Conservation (phyloP, 2,329 filamentous ascomycete genomes). For the Exserohilum turcica region DNA sequence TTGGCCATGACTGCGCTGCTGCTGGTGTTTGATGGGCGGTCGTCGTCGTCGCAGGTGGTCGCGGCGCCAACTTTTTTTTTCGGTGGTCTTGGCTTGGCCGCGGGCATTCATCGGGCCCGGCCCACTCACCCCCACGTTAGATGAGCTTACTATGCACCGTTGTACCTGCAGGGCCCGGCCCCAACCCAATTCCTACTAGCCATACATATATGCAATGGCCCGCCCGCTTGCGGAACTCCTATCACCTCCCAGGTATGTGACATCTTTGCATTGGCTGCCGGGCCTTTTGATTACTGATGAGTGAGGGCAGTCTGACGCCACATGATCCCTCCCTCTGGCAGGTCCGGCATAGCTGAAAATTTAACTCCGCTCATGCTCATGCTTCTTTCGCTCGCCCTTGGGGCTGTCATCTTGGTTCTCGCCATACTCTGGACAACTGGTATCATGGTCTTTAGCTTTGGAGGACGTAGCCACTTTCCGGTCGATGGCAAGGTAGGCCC, state of each 20-base stretch:
- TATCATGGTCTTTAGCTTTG: constrained; percentile 70
- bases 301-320: constrained; percentile 2
- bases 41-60: constrained; percentile 6
- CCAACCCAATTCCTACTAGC: too few relatives aligned
- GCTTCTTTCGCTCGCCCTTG: constrained; percentile 43
- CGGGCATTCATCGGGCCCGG: constrained; percentile 20
- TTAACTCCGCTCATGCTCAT: constrained; percentile 37
- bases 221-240: too few relatives aligned
- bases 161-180: too few relatives aligned
- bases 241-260: too few relatives aligned
- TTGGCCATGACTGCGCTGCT: constrained; percentile 53
- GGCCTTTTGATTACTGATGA: neutral
- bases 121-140: neutral
- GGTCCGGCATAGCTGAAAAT: neutral
- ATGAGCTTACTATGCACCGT: too few relatives aligned
- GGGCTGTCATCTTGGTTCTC: constrained; percentile 43
- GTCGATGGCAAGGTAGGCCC: constrained; percentile 77
- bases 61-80: constrained; percentile 30
- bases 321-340: neutral
- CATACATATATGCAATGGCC: too few relatives aligned
- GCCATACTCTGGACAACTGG: constrained; percentile 47
- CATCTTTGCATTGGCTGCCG: neutral
- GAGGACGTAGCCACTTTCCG: constrained; percentile 73
- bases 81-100: constrained; percentile 34
- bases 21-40: constrained; percentile 6